Base-by-base conservation (phyloP, 2,329 filamentous ascomycete genomes). In the Colletotrichum coccodes region DNA sequence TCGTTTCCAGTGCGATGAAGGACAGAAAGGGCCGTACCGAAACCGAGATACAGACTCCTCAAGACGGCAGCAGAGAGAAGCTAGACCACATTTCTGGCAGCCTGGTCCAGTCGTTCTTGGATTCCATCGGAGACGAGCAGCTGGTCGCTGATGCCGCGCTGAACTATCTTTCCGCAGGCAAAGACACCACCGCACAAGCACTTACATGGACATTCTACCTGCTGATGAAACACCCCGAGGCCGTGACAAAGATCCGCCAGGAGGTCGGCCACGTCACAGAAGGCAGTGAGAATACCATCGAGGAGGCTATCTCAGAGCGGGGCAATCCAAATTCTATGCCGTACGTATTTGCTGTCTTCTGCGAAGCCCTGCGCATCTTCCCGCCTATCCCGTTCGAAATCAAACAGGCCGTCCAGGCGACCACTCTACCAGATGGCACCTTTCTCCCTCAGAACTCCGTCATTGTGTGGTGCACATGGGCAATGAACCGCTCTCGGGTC, bases 331-430 rank as follows among this genome's bases (percentile, higher is more conserved):
- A 75, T 11, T 75, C 80, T 11, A 73, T 87, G 40, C 89, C 89
- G 3, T 90, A 88, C 75, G 84, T 83, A n/a, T 83, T 86, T 71
- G 88, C 90, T 42, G 84, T 87, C 14, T 90, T 91, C 74, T 89
- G 90, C 76, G 90, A 92, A 73, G 76, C 86, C 3, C 79, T 92
- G 3, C 85, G 90, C 4, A 80, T 91, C 7, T 90, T 87, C 71
- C 90, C 90, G 3, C 89, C 89, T 3, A 86, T 92, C 32, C 90
- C 90, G 1, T 89, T 92, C 69, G 90, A 92, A 74, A 86, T 92
- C 71, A 90, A 89, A 75, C 88, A 92, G 76, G 84, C 84, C 68
- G 82, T 84, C 28, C 75, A 80, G 60, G 76, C 82, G 21, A 85
- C 84, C 3, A 86, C 83, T 0, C 81, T 92, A 2, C 89, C 89